Conservation (phyloP, 495 filamentous ascomycete species). For the Penicillium roqueforti region DNA sequence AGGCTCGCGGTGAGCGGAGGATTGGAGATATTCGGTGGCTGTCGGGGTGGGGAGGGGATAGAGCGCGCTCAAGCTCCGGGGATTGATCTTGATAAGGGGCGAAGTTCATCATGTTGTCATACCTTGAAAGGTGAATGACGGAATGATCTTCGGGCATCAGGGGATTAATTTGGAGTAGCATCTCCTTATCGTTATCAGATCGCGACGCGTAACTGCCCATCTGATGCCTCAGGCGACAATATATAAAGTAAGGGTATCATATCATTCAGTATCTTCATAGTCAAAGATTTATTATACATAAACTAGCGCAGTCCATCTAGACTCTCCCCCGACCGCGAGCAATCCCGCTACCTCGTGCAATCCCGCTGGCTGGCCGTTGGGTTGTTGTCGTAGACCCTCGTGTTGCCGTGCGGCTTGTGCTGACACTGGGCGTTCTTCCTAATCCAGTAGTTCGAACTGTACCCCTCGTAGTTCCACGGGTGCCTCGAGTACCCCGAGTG, state of each 20-base stretch:
- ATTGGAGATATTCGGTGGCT: slow-evolving; percentile 46
- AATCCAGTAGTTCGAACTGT: slow-evolving; percentile 45
- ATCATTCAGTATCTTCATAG: slow-evolving; percentile 12
- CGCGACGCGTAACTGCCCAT: slow-evolving; percentile 7
- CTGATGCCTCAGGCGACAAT: slow-evolving; percentile 19
- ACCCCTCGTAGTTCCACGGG: slow-evolving; percentile 44
- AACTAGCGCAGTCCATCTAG: slow-evolving; percentile 9
- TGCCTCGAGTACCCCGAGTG: slow-evolving; percentile 40
- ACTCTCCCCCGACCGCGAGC: slow-evolving; percentile 38
- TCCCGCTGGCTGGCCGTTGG: slow-evolving; percentile 48
- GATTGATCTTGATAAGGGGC: slow-evolving; percentile 90
- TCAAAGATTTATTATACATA: slow-evolving; percentile 12
- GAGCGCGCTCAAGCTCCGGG: slow-evolving; percentile 68
- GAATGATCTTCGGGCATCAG: neutral
- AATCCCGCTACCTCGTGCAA: slow-evolving; percentile 44
- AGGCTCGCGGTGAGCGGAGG: slow-evolving; percentile 36
- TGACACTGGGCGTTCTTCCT: slow-evolving; percentile 40
- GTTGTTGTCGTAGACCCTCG: slow-evolving; percentile 36
- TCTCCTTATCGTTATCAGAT: slow-evolving; percentile 26
- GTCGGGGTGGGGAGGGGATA: slow-evolving; percentile 58
- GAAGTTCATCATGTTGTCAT: slow-evolving; percentile 67
- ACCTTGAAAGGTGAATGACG: slow-evolving; percentile 1
- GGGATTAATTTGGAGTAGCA: slow-evolving; percentile 9
- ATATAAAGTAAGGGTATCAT: slow-evolving; percentile 22
- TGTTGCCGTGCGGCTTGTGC: slow-evolving; percentile 30